These are phyloP conservation scores for Sporothrix brunneoviolacea DNA, from an alignment of 2,329 filamentous ascomycete genomes.

Conservation along the genomic window DNA sequence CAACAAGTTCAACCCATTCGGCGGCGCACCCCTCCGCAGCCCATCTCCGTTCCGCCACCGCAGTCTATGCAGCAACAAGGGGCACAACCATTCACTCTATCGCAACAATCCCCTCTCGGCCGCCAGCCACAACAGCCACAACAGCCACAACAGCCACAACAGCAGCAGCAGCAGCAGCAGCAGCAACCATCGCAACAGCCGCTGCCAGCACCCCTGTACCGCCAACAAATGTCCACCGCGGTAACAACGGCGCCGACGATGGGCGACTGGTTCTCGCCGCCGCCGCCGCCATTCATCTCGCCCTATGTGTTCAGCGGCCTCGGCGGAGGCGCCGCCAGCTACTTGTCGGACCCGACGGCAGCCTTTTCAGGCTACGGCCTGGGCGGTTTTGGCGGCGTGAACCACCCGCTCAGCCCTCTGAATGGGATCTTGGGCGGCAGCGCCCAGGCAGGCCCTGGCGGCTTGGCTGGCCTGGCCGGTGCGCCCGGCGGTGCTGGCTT, in stretches of 20 bases:
- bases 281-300: slow-evolving; percentile 45
- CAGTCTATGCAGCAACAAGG: background rate
- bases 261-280: slow-evolving; percentile 47
- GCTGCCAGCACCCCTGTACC: slow-evolving; percentile 25
- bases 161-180: slow-evolving; percentile 17
- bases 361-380: slow-evolving; percentile 21
- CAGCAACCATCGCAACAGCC: slow-evolving; percentile 7
- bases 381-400: slow-evolving; percentile 14
- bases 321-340: slow-evolving; percentile 25
- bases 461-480: background rate
- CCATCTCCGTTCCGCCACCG: background rate
- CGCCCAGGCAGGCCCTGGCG: background rate
- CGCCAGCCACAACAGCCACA: slow-evolving; percentile 26
- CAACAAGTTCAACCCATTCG: slow-evolving; percentile 19
- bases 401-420: slow-evolving; percentile 6
- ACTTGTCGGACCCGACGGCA: slow-evolving; percentile 19
- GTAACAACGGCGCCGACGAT: slow-evolving; percentile 29
- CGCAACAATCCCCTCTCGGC: slow-evolving; percentile 21
- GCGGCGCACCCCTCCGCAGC: slow-evolving; percentile 18
- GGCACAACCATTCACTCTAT: slow-evolving; percentile 33
- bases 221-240: slow-evolving; percentile 26
- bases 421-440: slow-evolving; percentile 11
- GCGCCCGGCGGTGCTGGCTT: background rate
- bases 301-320: slow-evolving; percentile 40
- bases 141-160: slow-evolving; percentile 29